A percentile compares a stretch with the other conserved stretches of the same genome.
Evolutionary conservation across 805 yeast species (phyloP).

Genomic region (Hanseniaspora occidentalis): DNA sequence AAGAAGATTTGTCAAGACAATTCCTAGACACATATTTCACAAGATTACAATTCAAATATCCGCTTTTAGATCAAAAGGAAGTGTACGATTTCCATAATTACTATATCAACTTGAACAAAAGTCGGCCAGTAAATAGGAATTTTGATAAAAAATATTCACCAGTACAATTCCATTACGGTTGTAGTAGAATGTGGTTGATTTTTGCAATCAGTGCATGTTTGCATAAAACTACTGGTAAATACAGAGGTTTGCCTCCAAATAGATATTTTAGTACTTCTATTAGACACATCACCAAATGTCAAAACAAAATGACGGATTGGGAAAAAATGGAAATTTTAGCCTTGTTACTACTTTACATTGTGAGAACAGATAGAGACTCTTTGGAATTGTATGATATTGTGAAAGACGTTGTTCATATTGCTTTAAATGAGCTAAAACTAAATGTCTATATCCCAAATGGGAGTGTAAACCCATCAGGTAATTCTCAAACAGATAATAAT

Average conservation of each 20-base stretch:
- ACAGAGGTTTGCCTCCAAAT: slow-evolving; percentile 41
- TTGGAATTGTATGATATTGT: slow-evolving; percentile 40
- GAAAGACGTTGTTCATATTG: slow-evolving; percentile 37
- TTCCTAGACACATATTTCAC: slow-evolving; percentile 44
- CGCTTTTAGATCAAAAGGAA: slow-evolving; percentile 40
- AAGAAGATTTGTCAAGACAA: slow-evolving; percentile 35
- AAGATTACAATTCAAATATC: slow-evolving; percentile 44
- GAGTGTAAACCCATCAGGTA: slow-evolving; percentile 6
- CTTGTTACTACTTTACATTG: slow-evolving; percentile 39
- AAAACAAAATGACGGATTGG: slow-evolving; percentile 26
- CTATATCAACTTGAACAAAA: slow-evolving; percentile 27
- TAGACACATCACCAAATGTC: slow-evolving; percentile 38
- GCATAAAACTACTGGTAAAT: slow-evolving; percentile 43
- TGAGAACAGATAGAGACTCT: slow-evolving; percentile 51
- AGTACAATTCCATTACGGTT: slow-evolving; percentile 34
- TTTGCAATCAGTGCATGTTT: slow-evolving; percentile 40
- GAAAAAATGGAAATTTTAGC: slow-evolving; percentile 42
- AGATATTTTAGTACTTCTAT: slow-evolving; percentile 49
- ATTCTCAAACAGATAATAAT: slow-evolving; percentile 5
- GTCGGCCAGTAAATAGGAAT: slow-evolving; percentile 11
- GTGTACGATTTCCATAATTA: slow-evolving; percentile 37
- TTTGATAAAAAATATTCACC: slow-evolving; percentile 8
- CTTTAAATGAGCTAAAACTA: slow-evolving; percentile 20
- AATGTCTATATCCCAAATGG: slow-evolving; percentile 18
- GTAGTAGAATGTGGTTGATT: slow-evolving; percentile 45